phyloP scores from a whole-genome alignment of 768 basidiomycete species.

The Cystobasidium onofrii region DNA sequence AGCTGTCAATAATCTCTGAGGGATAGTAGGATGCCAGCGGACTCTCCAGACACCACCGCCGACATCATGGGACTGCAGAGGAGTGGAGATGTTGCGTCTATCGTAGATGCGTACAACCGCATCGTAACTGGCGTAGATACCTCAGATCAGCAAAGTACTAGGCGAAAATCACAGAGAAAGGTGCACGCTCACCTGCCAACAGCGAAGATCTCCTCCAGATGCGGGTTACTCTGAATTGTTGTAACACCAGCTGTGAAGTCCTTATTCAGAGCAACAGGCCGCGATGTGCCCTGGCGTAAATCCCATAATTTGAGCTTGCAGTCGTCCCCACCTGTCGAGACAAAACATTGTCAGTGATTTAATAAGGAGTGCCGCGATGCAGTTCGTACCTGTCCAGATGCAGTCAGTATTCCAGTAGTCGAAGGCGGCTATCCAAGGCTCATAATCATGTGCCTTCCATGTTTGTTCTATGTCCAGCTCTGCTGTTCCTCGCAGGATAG shows the following conservation, averaged over 20 bases:
- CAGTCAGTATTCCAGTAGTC: slow-evolving; percentile 67
- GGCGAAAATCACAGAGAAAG: background rate
- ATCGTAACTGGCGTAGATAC: slow-evolving; percentile 60
- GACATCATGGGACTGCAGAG: slow-evolving; percentile 58
- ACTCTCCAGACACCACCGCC: slow-evolving; percentile 94
- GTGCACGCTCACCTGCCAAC: slow-evolving; percentile 66
- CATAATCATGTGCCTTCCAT: slow-evolving; percentile 86
- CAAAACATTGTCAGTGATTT: no score
- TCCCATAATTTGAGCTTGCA: slow-evolving; percentile 87
- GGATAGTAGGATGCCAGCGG: slow-evolving; percentile 78
- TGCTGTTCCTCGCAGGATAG: slow-evolving; percentile 48
- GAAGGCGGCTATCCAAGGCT: slow-evolving; percentile 90
- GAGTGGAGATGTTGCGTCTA: slow-evolving; percentile 56
- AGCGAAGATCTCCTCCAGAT: slow-evolving; percentile 69
- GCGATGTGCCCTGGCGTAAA: slow-evolving; percentile 56
- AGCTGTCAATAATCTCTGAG: slow-evolving; percentile 71
- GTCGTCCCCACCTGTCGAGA: slow-evolving; percentile 80
- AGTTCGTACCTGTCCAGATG: slow-evolving; percentile 65
- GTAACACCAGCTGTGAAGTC: slow-evolving; percentile 90
- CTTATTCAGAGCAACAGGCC: slow-evolving; percentile 65
- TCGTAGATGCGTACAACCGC: slow-evolving; percentile 73
- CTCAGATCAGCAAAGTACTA: background rate
- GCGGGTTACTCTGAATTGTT: slow-evolving; percentile 72
- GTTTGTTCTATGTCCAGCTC: slow-evolving; percentile 51
- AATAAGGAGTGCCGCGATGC: no score